Evolutionary conservation across 2,329 filamentous ascomycete genomes (phyloP).

Genomic region (Fusarium nodosum): DNA sequence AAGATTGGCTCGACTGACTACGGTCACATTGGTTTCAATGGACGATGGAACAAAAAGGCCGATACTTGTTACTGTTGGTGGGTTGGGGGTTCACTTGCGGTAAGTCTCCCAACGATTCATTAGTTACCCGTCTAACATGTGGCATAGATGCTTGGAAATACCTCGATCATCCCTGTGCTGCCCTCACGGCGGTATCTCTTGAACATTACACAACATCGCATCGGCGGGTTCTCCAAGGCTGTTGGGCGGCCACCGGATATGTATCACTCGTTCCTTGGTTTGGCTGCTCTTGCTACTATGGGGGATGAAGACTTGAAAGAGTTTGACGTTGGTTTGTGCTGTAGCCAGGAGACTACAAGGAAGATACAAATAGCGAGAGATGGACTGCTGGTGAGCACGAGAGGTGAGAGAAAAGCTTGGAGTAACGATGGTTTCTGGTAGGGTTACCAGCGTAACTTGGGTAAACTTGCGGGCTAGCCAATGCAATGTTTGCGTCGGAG

Average conservation of each 20-base stretch:
- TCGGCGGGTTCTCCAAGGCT: constrained; percentile 85
- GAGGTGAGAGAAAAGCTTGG: constrained; percentile 32
- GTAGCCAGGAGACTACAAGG: constrained; percentile 71
- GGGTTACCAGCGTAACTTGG: neutral
- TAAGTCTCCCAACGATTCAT: constrained; percentile 44
- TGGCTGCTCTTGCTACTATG: constrained; percentile 82
- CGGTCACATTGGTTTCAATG: constrained; percentile 83
- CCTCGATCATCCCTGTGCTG: constrained; percentile 68
- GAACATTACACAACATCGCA: constrained; percentile 85
- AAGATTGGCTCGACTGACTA: constrained; percentile 53
- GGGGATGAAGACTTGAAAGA: constrained; percentile 76
- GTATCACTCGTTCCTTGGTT: constrained; percentile 89
- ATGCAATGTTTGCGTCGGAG: no score
- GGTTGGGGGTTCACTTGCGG: constrained; percentile 76
- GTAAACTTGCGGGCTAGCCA: neutral
- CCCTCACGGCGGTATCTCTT: constrained; percentile 84
- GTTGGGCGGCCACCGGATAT: constrained; percentile 79
- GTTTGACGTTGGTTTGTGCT: constrained; percentile 82
- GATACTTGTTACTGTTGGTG: constrained; percentile 98
- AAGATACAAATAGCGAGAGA: constrained; percentile 64
- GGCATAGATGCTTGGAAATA: constrained; percentile 69
- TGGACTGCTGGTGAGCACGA: constrained; percentile 51
- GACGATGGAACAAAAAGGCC: constrained; percentile 88
- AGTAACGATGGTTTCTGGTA: constrained; percentile 44
- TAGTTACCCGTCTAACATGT: neutral